Evolutionary conservation across 2,329 filamentous ascomycete genomes (phyloP), one percentile per base, ranked within the genome.

Genomic region (Botrytis porri): DNA sequence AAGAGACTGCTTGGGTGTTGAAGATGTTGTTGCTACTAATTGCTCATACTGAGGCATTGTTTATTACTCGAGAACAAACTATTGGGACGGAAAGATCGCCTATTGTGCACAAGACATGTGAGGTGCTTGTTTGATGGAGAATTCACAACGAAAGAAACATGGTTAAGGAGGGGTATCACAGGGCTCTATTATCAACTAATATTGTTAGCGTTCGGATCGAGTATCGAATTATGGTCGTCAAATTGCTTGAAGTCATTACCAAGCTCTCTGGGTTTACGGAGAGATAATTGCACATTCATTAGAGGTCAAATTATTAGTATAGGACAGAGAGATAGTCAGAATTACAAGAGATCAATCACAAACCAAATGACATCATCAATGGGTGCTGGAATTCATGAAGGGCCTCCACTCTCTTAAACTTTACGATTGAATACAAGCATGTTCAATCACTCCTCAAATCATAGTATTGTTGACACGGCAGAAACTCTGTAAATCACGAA

Each of bases 401-500:
- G 16, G n/a, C n/a, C n/a, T 57, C n/a, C 51, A 29, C 14, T 16
- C 51, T 57, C 16, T 18, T 57, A 29, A 29, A 57, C 14, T 57
- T 29, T 6, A 32, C 51, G n/a, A 29, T 57, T 18, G 14, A 57
- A 29, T 18, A 18, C 51, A 57, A 57, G 51, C 51, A 18, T 57
- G n/a, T 57, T 57, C n/a, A 32, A 57, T 57, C n/a, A 18, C 51
- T 57, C n/a, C 51, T 57, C 51, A 29, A 57, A 57, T 57, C n/a
- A 54, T 6, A 57, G 14, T 57, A n/a, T 57, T 14, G 18, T 18
- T 57, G 25, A n/a, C 20, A 57, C 48, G 10, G 29, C 48, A 69
- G 35, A 57, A 57, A 41, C 10, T 32, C 25, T 57, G 54, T 39
- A 41, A 29, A 69, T 72, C 63, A 72, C 54, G 48, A 69, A 69